Evolutionary conservation across 1,284 basidiomycete species (phyloP).

Genomic region (Papiliotrema laurentii): DNA sequence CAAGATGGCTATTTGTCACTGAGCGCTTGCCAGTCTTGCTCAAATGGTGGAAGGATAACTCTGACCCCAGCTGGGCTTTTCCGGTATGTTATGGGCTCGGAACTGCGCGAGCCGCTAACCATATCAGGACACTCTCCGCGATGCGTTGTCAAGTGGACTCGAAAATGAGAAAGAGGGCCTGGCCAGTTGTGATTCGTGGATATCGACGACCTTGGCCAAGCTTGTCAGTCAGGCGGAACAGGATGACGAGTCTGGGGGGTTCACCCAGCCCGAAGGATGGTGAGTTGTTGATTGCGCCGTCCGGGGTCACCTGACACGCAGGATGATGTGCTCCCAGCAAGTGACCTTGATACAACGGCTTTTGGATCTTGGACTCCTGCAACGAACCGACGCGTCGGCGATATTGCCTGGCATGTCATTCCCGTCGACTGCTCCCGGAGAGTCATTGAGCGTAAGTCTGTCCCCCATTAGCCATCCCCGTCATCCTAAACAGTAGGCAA

Average conservation of each 20-base stretch:
- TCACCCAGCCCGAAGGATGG: slow-evolving; percentile 37
- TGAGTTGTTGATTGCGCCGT: slow-evolving; percentile 6
- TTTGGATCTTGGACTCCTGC: slow-evolving; percentile 24
- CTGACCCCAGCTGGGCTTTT: slow-evolving; percentile 24
- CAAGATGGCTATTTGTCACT: slow-evolving; percentile 22
- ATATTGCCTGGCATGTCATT: slow-evolving; percentile 16
- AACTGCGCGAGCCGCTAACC: neutral
- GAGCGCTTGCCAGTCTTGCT: slow-evolving; percentile 31
- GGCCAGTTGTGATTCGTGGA: slow-evolving; percentile 9
- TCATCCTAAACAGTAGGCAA: slow-evolving; percentile 15
- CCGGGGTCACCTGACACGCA: slow-evolving; percentile 1
- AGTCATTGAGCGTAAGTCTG: slow-evolving; percentile 22
- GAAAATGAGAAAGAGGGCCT: slow-evolving; percentile 8
- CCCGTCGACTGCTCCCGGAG: slow-evolving; percentile 8
- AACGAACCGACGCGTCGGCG: slow-evolving; percentile 11
- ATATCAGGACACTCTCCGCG: slow-evolving; percentile 5
- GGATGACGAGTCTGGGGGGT: slow-evolving; percentile 32
- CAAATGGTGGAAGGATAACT: slow-evolving; percentile 34
- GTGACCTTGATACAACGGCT: slow-evolving; percentile 24
- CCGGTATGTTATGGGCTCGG: no score
- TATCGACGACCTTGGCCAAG: slow-evolving; percentile 8
- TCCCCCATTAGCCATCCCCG: no score
- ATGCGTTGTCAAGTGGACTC: slow-evolving; percentile 7
- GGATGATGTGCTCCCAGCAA: slow-evolving; percentile 23
- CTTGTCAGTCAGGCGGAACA: slow-evolving; percentile 16